Evolutionary conservation across 805 yeast genomes (phyloP).

Genomic region (Wickerhamiella lipophila): DNA sequence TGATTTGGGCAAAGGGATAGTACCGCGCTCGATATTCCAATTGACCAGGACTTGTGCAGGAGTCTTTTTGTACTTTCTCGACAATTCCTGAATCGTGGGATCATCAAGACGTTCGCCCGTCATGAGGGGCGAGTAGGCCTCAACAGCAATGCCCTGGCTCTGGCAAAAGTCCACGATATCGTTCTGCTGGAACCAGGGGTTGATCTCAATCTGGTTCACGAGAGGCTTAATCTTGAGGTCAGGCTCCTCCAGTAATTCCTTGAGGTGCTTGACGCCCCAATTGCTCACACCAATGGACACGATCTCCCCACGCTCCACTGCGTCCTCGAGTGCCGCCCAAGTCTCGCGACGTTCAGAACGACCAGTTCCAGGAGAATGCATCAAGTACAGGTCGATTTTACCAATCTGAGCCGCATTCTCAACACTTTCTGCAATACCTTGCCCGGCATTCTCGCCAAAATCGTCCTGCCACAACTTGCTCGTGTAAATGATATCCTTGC

Average conservation of each 20-base stretch:
- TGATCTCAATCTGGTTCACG: constrained; percentile 70
- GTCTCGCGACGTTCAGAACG: constrained; percentile 33
- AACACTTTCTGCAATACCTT: constrained; percentile 47
- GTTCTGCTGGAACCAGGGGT: constrained; percentile 66
- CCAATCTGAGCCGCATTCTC: constrained; percentile 39
- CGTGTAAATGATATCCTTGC: constrained; percentile 42
- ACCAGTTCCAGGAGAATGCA: constrained; percentile 37
- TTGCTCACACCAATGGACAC: constrained; percentile 53
- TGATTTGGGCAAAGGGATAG: constrained; percentile 64
- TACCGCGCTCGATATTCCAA: constrained; percentile 40
- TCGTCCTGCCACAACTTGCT: constrained; percentile 64
- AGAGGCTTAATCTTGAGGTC: constrained; percentile 46
- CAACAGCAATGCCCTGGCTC: constrained; percentile 43
- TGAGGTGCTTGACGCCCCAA: constrained; percentile 43
- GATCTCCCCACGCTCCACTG: constrained; percentile 38
- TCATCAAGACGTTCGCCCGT: constrained; percentile 43
- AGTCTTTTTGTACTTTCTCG: constrained; percentile 31
- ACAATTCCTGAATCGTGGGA: constrained; percentile 27
- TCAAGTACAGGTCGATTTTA: constrained; percentile 62
- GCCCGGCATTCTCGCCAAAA: constrained; percentile 36
- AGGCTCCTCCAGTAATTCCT: constrained; percentile 39
- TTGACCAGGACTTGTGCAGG: constrained; percentile 38
- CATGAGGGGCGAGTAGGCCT: constrained; percentile 73
- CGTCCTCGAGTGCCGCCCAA: constrained; percentile 46
- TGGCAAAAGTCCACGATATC: constrained; percentile 51